Base-by-base conservation (phyloP, 1,284 basidiomycete species). In the Xerocomus minutiporus region DNA sequence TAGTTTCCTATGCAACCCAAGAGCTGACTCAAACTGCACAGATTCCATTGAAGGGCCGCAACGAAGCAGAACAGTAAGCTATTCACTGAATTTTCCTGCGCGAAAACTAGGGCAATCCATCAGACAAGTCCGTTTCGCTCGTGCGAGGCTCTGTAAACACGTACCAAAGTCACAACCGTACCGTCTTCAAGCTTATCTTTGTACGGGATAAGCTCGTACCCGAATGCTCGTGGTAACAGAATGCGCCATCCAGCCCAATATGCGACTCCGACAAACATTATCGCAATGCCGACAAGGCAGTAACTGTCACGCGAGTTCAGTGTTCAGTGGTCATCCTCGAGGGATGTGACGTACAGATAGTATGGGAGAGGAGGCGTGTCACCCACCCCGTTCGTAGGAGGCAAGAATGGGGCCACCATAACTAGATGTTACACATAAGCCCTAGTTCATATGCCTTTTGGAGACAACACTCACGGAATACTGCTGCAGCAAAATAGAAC, bases 341-440 rank as follows among this genome's bases (percentile, higher is more conserved):
- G 25, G 39, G 12, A 25, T 13, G 31, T 9, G 28, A 66, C 75
- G 25, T 53, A 82, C 72, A 83, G 60, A 59, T 82, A 83, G 57
- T 83, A 83, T 3, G 82, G 79, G 35, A 83, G 61, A 6, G 80
- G 81, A 3, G 80, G 81, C 0, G 80, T 81, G 56, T 83, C 80
- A 7, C 82, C 82, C 1, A 79, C 71, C 5, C 73, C 73, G 55
- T 79, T 78, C 0, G 76, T 66, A n/a, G 46, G 46, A 23, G 17
- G 46, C 9, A 48, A 13, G 28, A 39, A 48, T 31, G 46, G 46
- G 15, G 36, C 36, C 8, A 48, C 4, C 12, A 48, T 31, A 17
- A 48, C 46, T 82, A 12, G 23, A 9, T 2, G 4, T 42, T 7
- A 4, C 3, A 23, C 4, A 25, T 54, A 3, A 52, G 40, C 7